Evolutionary conservation across 176 grass and related monocot species (phyloP), one percentile per base, ranked within the genome.

Genomic region (Aegilops tauschii): DNA sequence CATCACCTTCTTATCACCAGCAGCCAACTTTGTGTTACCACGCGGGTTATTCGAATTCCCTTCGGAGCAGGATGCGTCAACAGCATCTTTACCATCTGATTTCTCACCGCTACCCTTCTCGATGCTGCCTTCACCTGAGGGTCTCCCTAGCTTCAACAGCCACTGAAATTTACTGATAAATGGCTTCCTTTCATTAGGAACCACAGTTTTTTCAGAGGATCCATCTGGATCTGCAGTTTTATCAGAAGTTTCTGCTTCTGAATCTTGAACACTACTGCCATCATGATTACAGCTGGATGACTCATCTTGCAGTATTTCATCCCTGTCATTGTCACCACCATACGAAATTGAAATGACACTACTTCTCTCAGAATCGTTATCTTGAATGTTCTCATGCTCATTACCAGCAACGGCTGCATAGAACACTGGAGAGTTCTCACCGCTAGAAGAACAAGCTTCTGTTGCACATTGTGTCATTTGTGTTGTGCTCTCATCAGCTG

Each of bases 131-230:
- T 92, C 91, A 76, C 50, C 58, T 35, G 80, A 80, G 65, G 92
- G 87, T 88, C 89, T 93, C 56, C 94, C 85, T 47, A 93, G 79
- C 77, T 90, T 99, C 63, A 88, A 86, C 49, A 99, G 27, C 97
- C 94, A 96, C 65, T 88, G 94, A 45, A 99, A 79, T 83, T 94
- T 99, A 75, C 89, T 92, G 35, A 95, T 89, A 45, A 92, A 82
- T 18, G 82, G 83, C 35, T 92, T 99, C 29, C 84, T 88, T 83
- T 99, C 92, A 73, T 85, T 96, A 36, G 68, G 78, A 90, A 65
- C 76, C 1, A 34, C 65, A 42, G 73, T 30, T 83, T 14, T 82
- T n/a, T 82, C 80, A 30, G 62, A 74, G 32, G 85, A 17, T 75
- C n/a, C 82, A 85, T 86, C 69, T 83, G 52, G 87, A 49, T 80